These are phyloP conservation scores for Talaromyces adpressus DNA, from an alignment of 495 filamentous ascomycete genomes.

Conservation along the genomic window DNA sequence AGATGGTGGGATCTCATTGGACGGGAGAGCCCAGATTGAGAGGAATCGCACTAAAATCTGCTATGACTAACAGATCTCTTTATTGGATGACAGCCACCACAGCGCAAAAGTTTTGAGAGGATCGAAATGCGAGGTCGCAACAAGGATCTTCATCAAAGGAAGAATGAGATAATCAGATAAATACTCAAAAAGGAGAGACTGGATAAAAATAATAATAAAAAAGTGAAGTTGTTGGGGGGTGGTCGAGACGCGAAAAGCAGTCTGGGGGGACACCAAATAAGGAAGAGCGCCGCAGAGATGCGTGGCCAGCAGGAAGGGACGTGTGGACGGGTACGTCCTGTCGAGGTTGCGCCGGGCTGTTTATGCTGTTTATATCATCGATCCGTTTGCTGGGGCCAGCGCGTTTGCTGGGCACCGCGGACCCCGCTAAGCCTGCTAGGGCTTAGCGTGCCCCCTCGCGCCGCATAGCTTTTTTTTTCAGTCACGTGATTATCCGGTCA, in stretches of 20 bases:
- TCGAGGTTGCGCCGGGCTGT: slow-evolving; percentile 21
- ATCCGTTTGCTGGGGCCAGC: slow-evolving; percentile 26
- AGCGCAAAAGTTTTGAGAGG: neutral
- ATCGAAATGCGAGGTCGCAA: neutral
- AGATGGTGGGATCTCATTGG: slow-evolving; percentile 2
- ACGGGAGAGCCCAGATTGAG: neutral
- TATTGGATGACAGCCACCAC: neutral
- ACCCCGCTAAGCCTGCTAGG: slow-evolving; percentile 21
- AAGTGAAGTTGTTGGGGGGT: neutral
- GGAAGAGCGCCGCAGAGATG: neutral
- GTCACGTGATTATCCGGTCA: neutral
- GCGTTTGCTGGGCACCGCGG: slow-evolving; percentile 20
- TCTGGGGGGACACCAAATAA: neutral
- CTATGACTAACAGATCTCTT: neutral
- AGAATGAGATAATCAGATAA: neutral
- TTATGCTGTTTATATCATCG: slow-evolving; percentile 49
- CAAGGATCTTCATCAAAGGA: neutral
- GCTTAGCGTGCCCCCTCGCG: neutral
- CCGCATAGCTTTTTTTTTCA: neutral
- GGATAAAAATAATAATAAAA: neutral
- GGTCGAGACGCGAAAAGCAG: neutral
- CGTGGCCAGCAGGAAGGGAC: neutral
- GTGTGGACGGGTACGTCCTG: neutral
- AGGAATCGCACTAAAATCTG: slow-evolving; percentile 5
- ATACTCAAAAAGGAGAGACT: neutral